Evolutionary conservation across 2,329 filamentous ascomycete species (phyloP).

Genomic region (Sclerotinia trifoliorum): DNA sequence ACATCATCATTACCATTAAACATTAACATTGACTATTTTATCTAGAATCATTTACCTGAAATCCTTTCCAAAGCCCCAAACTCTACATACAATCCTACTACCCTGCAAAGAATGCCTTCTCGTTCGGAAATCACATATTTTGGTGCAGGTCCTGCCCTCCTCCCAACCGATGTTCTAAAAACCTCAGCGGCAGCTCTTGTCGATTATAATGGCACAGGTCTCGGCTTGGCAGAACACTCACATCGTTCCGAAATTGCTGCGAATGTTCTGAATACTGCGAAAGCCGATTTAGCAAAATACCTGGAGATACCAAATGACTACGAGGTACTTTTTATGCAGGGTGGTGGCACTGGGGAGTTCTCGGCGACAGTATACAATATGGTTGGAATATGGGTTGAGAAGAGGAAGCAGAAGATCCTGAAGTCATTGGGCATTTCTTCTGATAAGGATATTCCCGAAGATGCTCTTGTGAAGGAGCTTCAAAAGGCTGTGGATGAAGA

Average conservation of each 20-base stretch:
- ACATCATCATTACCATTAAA: neutral
- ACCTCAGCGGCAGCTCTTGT: constrained; percentile 73
- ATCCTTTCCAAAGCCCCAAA: neutral
- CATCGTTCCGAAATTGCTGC: constrained; percentile 80
- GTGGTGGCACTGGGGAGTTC: constrained; percentile 83
- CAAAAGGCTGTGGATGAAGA: constrained; percentile 65
- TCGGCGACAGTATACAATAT: constrained; percentile 81
- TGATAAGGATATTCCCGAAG: constrained; percentile 51
- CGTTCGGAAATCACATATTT: constrained; percentile 70
- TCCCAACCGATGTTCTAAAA: constrained; percentile 80
- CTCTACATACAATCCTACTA: neutral
- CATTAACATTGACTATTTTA: neutral
- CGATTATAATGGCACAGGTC: constrained; percentile 76
- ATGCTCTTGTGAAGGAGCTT: constrained; percentile 56
- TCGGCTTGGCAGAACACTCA: constrained; percentile 86
- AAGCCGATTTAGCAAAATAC: constrained; percentile 68
- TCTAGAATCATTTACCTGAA: neutral
- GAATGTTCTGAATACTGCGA: constrained; percentile 75
- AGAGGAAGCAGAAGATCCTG: constrained; percentile 59
- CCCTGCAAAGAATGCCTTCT: constrained; percentile 18
- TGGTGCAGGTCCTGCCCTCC: constrained; percentile 82
- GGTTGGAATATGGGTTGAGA: constrained; percentile 76
- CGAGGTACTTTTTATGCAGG: constrained; percentile 85
- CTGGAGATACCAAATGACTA: constrained; percentile 85
- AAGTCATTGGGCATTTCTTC: constrained; percentile 50